Conservation (phyloP, 148 eudicot species). For the Rhododendron griersonianum region DNA sequence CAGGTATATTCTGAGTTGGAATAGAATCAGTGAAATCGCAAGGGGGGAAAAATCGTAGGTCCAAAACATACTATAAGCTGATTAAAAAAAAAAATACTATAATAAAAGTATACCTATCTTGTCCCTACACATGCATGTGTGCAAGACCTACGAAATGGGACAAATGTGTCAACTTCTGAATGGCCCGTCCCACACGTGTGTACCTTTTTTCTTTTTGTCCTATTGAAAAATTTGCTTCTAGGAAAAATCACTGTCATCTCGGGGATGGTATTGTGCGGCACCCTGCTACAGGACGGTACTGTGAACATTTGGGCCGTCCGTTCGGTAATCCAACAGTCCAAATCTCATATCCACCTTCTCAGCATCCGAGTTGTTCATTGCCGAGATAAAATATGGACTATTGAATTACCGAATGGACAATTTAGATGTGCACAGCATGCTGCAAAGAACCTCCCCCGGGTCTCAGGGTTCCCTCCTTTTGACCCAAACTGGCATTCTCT, state of each 20-base stretch:
- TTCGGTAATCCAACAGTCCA: no score
- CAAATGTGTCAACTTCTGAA: neutral
- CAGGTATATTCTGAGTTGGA: neutral
- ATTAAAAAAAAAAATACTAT: no score
- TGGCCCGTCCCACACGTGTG: neutral
- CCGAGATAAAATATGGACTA: no score
- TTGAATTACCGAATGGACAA: no score
- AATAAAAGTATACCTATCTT: neutral
- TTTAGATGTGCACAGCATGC: no score
- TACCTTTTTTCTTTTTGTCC: neutral
- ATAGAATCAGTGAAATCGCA: neutral
- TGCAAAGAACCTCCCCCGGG: no score
- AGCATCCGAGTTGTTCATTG: no score
- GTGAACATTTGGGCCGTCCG: no score
- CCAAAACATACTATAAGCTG: neutral
- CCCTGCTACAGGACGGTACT: no score
- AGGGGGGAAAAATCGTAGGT: neutral
- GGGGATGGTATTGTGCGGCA: no score
- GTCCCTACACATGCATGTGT: neutral
- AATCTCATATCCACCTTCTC: accelerated
- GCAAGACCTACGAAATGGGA: neutral
- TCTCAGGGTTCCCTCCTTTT: conserved; percentile 31
- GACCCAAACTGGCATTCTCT: conserved; percentile 80
- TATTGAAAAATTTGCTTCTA: neutral
- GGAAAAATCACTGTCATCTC: neutral